Evolutionary conservation across 1,139 yeast species (phyloP), one percentile per base, ranked within the genome.

Genomic region (Kodamaea sp.): DNA sequence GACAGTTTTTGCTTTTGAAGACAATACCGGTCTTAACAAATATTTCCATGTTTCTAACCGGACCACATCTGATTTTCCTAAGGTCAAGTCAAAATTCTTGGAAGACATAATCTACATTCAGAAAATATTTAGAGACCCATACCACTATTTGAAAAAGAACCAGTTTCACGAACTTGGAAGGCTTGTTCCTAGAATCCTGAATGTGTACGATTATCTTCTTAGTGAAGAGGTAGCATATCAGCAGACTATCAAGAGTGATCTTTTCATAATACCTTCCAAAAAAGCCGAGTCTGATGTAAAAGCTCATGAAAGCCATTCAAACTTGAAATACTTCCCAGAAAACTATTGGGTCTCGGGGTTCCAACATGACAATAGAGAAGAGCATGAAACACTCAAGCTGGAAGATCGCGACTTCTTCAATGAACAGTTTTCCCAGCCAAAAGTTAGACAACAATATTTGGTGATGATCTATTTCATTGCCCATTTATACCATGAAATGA

Each of bases 11-110:
- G 53, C 58, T 9, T 55, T 69, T 37, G 75, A 69, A 34, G 76
- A 70, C 41, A 69, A 67, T 41, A 70, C 76, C 1, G 76, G 76
- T 3, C 55, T 70, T 37, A 70, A 70, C 45, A 68, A 67, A 46
- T 66, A 65, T 43, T 69, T 67, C 41, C 50, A 58, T 19, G 39
- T 53, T 1, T 57, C 72, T 4, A 54, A 58, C 31, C 47, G 70
- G 29, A 42, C 38, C 4, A 43, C 52, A 2, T 47, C 54, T 4
- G 68, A 58, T 31, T 46, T 55, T 22, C 39, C 48, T 1, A 44
- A 57, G 15, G 43, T 44, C 4, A 46, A 39, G 16, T 46, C 57
- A n/a, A 54, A 50, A 9, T 62, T 68, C 32, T 44, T 70, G 14
- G 57, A 53, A 16, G 76, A 70, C 39, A 46, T 69, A 4, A 37